phyloP scores from a whole-genome alignment of 2,329 filamentous ascomycete genomes.

The Leptosphaerulina australis region DNA sequence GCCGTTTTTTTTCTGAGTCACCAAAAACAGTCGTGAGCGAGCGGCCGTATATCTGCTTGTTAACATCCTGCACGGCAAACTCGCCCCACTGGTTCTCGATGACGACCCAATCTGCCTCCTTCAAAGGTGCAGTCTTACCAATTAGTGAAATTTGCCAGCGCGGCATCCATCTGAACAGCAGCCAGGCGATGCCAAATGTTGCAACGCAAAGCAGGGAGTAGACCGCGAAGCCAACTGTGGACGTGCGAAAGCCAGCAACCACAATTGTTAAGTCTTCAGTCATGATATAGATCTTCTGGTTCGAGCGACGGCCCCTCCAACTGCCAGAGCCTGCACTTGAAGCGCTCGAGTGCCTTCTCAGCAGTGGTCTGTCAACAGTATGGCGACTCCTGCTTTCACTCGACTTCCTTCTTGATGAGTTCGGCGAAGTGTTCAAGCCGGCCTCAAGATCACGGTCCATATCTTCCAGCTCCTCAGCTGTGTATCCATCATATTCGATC shows the following conservation, averaged over 20 bases:
- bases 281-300: slow-evolving; percentile 89
- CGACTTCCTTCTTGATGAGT: slow-evolving; percentile 61
- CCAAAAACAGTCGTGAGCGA: slow-evolving; percentile 74
- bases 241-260: slow-evolving; percentile 88
- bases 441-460: slow-evolving; percentile 51
- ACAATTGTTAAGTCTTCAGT: slow-evolving; percentile 95
- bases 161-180: slow-evolving; percentile 88
- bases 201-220: slow-evolving; percentile 74
- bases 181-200: slow-evolving; percentile 78
- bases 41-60: slow-evolving; percentile 63
- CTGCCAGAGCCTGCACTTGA: slow-evolving; percentile 70
- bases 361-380: slow-evolving; percentile 64
- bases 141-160: slow-evolving; percentile 80
- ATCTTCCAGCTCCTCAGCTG: slow-evolving; percentile 54
- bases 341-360: slow-evolving; percentile 74
- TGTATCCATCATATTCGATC: slow-evolving; percentile 43
- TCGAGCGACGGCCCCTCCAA: slow-evolving; percentile 66
- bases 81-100: slow-evolving; percentile 98
- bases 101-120: slow-evolving; percentile 86
- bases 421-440: slow-evolving; percentile 31
- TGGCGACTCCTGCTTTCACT: slow-evolving; percentile 64
- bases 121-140: slow-evolving; percentile 71
- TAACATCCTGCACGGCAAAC: slow-evolving; percentile 76
- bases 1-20: slow-evolving; percentile 65
- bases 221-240: slow-evolving; percentile 66